Percentiles rank a stretch among this genome's conserved stretches.
phyloP scores from a whole-genome alignment of 176 grass and related monocot genomes.

The Aechmea fasciata region DNA sequence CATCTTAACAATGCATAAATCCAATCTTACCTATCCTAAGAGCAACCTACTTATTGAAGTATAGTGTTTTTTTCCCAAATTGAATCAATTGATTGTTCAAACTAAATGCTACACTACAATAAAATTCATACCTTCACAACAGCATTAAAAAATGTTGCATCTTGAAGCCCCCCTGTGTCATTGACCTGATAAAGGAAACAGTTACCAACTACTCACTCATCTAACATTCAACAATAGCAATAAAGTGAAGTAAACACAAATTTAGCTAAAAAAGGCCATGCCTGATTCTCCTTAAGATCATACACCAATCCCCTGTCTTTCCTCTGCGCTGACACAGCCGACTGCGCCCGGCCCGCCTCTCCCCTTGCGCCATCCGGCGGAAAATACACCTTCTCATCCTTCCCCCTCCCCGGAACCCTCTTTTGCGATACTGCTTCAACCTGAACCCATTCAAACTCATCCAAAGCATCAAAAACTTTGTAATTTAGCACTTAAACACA shows the following conservation, averaged over 20 bases:
- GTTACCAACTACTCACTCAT: slow-evolving; percentile 11
- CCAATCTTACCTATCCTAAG: too few species aligned
- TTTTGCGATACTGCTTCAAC: slow-evolving; percentile 47
- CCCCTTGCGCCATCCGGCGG: slow-evolving; percentile 5
- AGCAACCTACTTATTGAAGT: neutral
- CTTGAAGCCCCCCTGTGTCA: slow-evolving; percentile 56
- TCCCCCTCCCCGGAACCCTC: slow-evolving; percentile 31
- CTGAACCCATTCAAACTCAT: slow-evolving; percentile 12
- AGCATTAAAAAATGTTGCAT: slow-evolving; percentile 74
- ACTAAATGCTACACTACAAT: neutral
- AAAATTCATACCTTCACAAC: slow-evolving; percentile 70
- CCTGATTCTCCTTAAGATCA: slow-evolving; percentile 62
- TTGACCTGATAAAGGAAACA: slow-evolving; percentile 37
- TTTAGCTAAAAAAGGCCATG: neutral
- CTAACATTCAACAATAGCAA: neutral
- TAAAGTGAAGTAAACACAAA: neutral
- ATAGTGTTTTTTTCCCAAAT: neutral
- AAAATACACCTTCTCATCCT: slow-evolving; percentile 13
- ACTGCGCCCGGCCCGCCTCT: slow-evolving; percentile 23
- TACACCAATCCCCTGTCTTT: slow-evolving; percentile 31
- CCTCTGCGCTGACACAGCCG: slow-evolving; percentile 23
- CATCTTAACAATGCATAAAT: too few species aligned
- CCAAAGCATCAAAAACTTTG: neutral
- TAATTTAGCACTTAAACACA: neutral
- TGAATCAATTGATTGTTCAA: neutral